phyloP scores from a whole-genome alignment of 306 rosid species.

The Cicer arietinum region DNA sequence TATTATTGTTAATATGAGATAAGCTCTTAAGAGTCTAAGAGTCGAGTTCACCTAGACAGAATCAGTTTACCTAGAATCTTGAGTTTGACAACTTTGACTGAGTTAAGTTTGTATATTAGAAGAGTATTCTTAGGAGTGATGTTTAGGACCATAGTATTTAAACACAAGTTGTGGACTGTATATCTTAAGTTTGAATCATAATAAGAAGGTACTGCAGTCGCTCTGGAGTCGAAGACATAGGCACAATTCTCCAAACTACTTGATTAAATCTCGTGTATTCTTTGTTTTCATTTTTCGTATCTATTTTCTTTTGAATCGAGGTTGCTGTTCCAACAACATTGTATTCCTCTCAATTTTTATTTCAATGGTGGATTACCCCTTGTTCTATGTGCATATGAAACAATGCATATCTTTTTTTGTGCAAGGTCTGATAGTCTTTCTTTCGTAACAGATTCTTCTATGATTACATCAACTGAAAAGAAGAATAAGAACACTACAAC shows the following conservation, averaged over 20 bases:
- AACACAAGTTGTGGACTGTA: too few species aligned
- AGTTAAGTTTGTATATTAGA: not conserved
- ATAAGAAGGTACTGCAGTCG: too few species aligned
- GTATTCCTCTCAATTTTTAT: not conserved
- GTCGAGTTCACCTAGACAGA: not conserved
- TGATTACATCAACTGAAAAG: constrained; percentile 29
- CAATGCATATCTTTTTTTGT: not conserved
- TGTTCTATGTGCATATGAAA: not conserved
- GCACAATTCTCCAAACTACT: too few species aligned
- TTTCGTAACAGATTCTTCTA: constrained; percentile 39
- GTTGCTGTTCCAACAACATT: not conserved
- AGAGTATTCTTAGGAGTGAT: too few species aligned
- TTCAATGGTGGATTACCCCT: constrained; percentile 11
- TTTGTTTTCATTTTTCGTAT: too few species aligned
- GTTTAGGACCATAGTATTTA: too few species aligned
- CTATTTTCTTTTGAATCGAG: too few species aligned
- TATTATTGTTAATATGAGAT: not conserved
- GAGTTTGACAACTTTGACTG: constrained; percentile 1
- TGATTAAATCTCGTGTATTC: too few species aligned
- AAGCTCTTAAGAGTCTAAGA: not conserved
- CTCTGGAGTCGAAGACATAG: too few species aligned
- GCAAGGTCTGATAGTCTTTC: constrained; percentile 22
- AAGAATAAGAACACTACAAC: constrained; percentile 22
- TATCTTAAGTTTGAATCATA: too few species aligned
- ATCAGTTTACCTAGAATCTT: not conserved